Percentiles rank a stretch among this genome's conserved stretches.
These are phyloP conservation scores for Globisporangium cystogenes DNA, from an alignment of 352 stramenopile genomes.

Conservation along the genomic window DNA sequence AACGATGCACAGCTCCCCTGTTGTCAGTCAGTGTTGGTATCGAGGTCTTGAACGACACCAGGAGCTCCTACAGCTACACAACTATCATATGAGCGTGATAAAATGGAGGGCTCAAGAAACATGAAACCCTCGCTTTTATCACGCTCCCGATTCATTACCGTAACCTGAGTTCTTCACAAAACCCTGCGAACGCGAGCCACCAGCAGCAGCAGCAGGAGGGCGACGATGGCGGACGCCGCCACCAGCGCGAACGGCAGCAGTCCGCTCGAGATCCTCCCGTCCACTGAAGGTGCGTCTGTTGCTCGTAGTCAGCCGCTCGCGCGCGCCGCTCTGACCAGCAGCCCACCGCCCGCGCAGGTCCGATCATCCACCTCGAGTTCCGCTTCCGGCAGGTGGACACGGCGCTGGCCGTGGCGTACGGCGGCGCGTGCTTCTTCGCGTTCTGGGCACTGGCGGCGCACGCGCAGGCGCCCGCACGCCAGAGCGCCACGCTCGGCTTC, in stretches of 20 bases:
- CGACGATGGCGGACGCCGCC: conserved; percentile 1
- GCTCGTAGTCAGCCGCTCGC: neutral
- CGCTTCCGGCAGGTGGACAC: conserved; percentile 79
- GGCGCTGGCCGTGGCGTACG: conserved; percentile 68
- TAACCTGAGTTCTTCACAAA: too few relatives aligned
- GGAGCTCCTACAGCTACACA: too few relatives aligned
- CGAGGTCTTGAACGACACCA: too few relatives aligned
- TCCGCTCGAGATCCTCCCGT: conserved; percentile 3
- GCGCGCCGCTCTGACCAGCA: neutral
- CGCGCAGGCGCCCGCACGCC: conserved; percentile 39
- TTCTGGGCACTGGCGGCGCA: conserved; percentile 80
- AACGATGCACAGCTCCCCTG: too few relatives aligned
- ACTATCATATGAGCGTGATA: too few relatives aligned
- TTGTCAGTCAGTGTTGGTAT: too few relatives aligned
- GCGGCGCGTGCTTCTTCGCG: conserved; percentile 68
- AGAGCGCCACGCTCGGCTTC: conserved; percentile 75
- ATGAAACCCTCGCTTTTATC: too few relatives aligned
- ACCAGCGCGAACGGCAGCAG: neutral
- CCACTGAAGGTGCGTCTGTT: conserved; percentile 8
- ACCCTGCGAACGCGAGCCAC: too few relatives aligned
- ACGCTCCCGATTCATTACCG: too few relatives aligned
- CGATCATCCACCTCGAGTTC: conserved; percentile 72
- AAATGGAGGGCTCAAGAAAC: too few relatives aligned
- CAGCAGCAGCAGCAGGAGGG: too few relatives aligned
- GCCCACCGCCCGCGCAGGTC: conserved; percentile 17